Evolutionary conservation across 2,329 filamentous ascomycete genomes (phyloP), one percentile per base, ranked within the genome.

Genomic region (Amauroascus verrucosus): DNA sequence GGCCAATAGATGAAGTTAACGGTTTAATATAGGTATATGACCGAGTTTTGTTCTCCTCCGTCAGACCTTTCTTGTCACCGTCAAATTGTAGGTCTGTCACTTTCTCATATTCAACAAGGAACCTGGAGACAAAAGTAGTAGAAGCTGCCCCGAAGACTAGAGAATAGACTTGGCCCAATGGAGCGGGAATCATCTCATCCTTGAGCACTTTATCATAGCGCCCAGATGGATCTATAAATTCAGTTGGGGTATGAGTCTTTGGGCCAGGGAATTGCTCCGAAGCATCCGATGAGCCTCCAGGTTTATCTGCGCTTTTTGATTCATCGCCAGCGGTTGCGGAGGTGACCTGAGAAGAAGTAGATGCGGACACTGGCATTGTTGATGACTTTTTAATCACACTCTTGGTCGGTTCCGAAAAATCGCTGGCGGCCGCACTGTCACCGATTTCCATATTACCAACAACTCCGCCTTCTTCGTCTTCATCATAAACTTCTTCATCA

Each of bases 11-110:
- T 1, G 77, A 86, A 61, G 83, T 79, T 1, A 98, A 74, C 1
- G 93, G 93, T 67, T 96, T 97, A 71, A 95, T 95, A 67, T 96
- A 98, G 1, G 83, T 84, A 66, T 85, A 95, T 18, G 75, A 81
- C 44, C 90, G 81, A 2, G 79, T 78, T 65, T 83, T 86, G 70
- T 84, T 86, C 16, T 94, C 88, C 46, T 81, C 79, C 2, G 80
- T 81, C 22, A 94, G 70, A 0, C 86, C 88, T 62, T 84, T 85
- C 64, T 88, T 88, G 60, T 94, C 89, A 52, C 81, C 77, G 44
- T 91, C 86, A 71, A 94, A 83, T 58, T 87, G 84, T 24, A 97
- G 68, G n/a, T 98, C 93, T 3, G 79, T 77, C 43, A 87, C 93
- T 66, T 95, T 97, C 65, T 95, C 88, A 54, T 96, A 88, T 20